Evolutionary conservation across 176 grass and related monocot genomes (phyloP), one percentile per base, ranked within the genome.

Genomic region (Oryza meyeriana): DNA sequence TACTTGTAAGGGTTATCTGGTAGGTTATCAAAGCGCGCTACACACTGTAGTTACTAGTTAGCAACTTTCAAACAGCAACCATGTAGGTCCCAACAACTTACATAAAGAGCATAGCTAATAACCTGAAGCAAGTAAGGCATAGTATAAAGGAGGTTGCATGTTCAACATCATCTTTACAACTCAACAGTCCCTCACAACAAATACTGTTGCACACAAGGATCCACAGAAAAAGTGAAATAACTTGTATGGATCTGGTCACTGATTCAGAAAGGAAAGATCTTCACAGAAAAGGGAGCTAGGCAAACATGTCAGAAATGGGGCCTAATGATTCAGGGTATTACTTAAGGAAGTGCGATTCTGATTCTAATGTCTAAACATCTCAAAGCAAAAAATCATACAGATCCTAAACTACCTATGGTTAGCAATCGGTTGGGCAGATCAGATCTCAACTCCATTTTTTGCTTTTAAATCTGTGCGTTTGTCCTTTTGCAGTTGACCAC

Each of bases 101-200:
- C 14, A 58, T 48, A 47, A 72, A 85, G 71, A 75, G 39, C 58
- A 82, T 25, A 42, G 66, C 38, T 74, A 57, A 34, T 73, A 71
- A 14, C 66, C 75, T 14, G 66, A 61, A 61, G 78, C 57, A 72
- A 55, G 45, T 16, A 66, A 31, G 78, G 77, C 74, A 74, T 69
- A 75, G 75, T 83, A 90, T 79, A 79, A 86, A 79, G 17, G 48
- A 68, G 79, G 45, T 66, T 59, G 40, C 64, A 77, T 72, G 83
- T 72, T 72, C 9, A 36, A 55, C 9, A 24, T 59, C 42, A 48
- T 73, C 59, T 66, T 86, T 85, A 78, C 72, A 36, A 2, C 59
- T 67, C 31, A 81, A 61, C 10, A 62, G 68, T 47, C 61, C 47
- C 74, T 76, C 52, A 76, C 26, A 77, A 57, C 16, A 66, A 66